These are phyloP conservation scores for Collariella sp. DNA, from an alignment of 495 filamentous ascomycete species.

Conservation along the genomic window DNA sequence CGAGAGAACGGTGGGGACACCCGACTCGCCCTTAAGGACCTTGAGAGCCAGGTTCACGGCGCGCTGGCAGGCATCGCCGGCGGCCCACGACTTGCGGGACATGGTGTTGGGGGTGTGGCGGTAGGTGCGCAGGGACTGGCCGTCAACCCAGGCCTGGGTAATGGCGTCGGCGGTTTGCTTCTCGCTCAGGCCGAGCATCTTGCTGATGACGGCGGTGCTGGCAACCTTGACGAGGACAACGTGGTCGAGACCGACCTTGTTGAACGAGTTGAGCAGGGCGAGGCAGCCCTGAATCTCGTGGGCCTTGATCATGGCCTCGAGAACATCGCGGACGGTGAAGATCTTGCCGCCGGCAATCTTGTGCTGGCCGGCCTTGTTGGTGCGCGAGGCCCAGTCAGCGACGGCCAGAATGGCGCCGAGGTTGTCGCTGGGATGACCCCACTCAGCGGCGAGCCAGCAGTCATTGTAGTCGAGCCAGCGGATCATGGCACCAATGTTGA, in stretches of 20 bases:
- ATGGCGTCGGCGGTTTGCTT: slow-evolving; percentile 90
- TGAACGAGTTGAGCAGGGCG: slow-evolving; percentile 94
- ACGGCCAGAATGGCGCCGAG: slow-evolving; percentile 69
- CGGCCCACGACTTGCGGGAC: slow-evolving; percentile 98
- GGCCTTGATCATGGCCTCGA: slow-evolving; percentile 98
- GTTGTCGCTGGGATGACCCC: slow-evolving; percentile 73
- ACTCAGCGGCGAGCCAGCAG: slow-evolving; percentile 98
- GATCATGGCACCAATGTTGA: slow-evolving; percentile 98
- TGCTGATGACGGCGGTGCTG: slow-evolving; percentile 83
- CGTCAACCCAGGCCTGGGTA: slow-evolving; percentile 95
- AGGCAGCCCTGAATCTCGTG: slow-evolving; percentile 98
- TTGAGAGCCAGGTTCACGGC: slow-evolving; percentile 92
- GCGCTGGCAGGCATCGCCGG: slow-evolving; percentile 93
- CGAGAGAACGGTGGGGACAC: slow-evolving; percentile 84
- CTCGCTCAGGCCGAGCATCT: slow-evolving; percentile 84
- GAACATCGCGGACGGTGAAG: slow-evolving; percentile 76
- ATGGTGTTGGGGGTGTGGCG: slow-evolving; percentile 97
- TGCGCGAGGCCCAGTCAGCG: slow-evolving; percentile 94
- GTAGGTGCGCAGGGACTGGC: slow-evolving; percentile 92
- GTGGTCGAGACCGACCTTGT: slow-evolving; percentile 96
- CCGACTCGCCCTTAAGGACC: slow-evolving; percentile 84
- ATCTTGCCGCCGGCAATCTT: slow-evolving; percentile 81
- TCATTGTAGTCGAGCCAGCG: slow-evolving; percentile 99
- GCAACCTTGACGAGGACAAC: slow-evolving; percentile 98
- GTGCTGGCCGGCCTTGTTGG: slow-evolving; percentile 74